phyloP scores from a whole-genome alignment of 179 eudicot genomes.

The Sideroxylon spinosum region DNA sequence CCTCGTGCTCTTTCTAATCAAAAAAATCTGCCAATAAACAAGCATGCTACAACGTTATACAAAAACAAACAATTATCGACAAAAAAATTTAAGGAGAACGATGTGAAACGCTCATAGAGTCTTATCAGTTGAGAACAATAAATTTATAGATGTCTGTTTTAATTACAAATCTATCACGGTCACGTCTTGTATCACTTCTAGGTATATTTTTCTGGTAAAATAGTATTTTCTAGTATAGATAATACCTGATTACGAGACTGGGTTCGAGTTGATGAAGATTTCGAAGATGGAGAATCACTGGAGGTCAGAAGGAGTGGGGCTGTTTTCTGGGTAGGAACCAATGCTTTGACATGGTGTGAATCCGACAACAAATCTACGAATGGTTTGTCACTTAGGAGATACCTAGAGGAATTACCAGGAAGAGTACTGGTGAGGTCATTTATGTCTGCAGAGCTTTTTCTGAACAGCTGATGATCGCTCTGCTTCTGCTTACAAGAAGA shows the following conservation, averaged over 20 bases:
- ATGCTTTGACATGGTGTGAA: constrained; percentile 17
- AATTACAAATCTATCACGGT: too few relatives aligned
- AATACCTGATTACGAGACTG: constrained; percentile 38
- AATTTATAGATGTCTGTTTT: too few relatives aligned
- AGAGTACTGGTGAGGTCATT: constrained; percentile 23
- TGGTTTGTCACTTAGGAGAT: constrained; percentile 50
- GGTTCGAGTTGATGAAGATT: constrained; percentile 35
- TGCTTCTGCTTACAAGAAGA: constrained; percentile 1
- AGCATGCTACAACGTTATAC: too few relatives aligned
- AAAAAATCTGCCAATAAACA: background rate
- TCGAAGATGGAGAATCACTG: constrained; percentile 33
- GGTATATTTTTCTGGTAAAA: too few relatives aligned
- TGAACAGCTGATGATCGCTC: constrained; percentile 14
- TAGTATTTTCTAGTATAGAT: background rate
- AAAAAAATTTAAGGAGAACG: too few relatives aligned
- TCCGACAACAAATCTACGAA: constrained; percentile 26
- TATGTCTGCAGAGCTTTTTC: constrained; percentile 51
- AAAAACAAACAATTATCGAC: too few relatives aligned
- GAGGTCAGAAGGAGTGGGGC: background rate
- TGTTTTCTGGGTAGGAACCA: constrained; percentile 31
- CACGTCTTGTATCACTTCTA: too few relatives aligned
- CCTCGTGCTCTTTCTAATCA: too few relatives aligned
- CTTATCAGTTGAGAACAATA: too few relatives aligned
- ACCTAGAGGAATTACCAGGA: constrained; percentile 43
- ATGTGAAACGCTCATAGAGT: too few relatives aligned